Conservation (phyloP, 495 filamentous ascomycete genomes). For the Emericellopsis terricola region DNA sequence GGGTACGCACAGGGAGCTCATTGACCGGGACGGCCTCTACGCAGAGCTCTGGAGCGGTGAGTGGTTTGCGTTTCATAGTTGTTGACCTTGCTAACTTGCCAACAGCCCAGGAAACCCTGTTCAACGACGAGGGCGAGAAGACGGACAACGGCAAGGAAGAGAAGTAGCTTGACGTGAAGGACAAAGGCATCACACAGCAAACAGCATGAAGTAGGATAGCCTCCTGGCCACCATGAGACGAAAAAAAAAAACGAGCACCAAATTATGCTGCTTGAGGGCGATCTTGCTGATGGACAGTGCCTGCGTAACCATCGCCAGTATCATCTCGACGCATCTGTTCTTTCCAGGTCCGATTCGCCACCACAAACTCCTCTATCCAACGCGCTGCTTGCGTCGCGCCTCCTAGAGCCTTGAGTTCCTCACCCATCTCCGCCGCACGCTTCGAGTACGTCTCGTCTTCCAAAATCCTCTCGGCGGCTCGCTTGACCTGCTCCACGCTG, state of each 20-base stretch:
- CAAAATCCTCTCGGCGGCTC: not conserved
- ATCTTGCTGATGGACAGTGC: no score
- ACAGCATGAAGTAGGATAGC: not conserved
- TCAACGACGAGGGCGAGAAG: conserved; percentile 16
- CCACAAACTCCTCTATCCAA: not conserved
- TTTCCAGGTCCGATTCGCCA: not conserved
- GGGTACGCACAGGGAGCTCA: conserved; percentile 70
- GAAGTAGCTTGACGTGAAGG: conserved; percentile 1
- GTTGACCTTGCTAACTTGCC: conserved; percentile 3
- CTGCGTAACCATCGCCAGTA: not conserved
- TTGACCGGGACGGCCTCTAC: conserved; percentile 69
- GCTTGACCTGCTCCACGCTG: not conserved
- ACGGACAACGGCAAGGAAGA: not conserved
- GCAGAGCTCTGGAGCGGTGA: conserved; percentile 80
- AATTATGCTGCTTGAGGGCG: no score
- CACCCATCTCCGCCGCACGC: not conserved
- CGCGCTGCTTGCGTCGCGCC: not conserved
- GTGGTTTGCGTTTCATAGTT: conserved; percentile 11
- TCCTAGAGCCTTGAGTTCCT: not conserved
- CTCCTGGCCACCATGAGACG: not conserved
- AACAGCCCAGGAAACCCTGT: conserved; percentile 25
- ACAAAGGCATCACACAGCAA: not conserved
- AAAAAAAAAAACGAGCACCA: no score
- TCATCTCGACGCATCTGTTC: not conserved
- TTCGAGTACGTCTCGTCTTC: not conserved